Evolutionary conservation across 768 basidiomycete genomes (phyloP), one percentile per base, ranked within the genome.

Genomic region (Mycena alexandri): DNA sequence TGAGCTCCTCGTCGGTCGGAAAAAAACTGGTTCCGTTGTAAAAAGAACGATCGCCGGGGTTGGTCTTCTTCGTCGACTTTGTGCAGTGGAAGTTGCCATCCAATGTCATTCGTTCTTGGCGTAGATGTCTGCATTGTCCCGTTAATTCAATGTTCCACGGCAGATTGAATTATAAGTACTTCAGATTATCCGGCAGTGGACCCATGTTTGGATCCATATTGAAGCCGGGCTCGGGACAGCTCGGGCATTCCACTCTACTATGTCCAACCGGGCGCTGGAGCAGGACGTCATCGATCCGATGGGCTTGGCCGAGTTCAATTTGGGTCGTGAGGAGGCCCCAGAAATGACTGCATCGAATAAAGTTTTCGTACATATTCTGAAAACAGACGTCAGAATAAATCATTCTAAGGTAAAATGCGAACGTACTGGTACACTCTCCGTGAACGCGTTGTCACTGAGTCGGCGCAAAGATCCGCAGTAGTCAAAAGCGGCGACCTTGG

Each of bases 161-260:
- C 29, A 29, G 6, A 29, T 29, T 29, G n/a, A n/a, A n/a, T n/a
- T n/a, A n/a, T n/a, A 43, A 47, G 3, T 13, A 54, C 58, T 34
- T 36, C 14, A 66, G 8, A 12, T 66, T 3, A 3, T 17, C 1
- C 8, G 65, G 58, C 16, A 59, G 16, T 1, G 21, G 1, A 1
- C 24, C 17, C n/a, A 55, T 36, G 1, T 47, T 41, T 9, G 25
- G 22, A 36, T 66, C 58, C 65, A 60, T 60, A 22, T 66, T 66
- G 65, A 66, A 66, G 2, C 65, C 65, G 0, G 65, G 50, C 17
- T 66, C 65, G 10, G 58, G 65, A n/a, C 65, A 66, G 17, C 13
- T 21, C 6, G 65, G 65, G n/a, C 65, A 66, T 4, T 41, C 54
- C 2, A 66, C 6, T n/a, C 42, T n/a, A 3, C 24, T 0, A 38